These are phyloP conservation scores for Pestalotiopsis sp. DNA, from an alignment of 2,329 filamentous ascomycete genomes.

Conservation along the genomic window DNA sequence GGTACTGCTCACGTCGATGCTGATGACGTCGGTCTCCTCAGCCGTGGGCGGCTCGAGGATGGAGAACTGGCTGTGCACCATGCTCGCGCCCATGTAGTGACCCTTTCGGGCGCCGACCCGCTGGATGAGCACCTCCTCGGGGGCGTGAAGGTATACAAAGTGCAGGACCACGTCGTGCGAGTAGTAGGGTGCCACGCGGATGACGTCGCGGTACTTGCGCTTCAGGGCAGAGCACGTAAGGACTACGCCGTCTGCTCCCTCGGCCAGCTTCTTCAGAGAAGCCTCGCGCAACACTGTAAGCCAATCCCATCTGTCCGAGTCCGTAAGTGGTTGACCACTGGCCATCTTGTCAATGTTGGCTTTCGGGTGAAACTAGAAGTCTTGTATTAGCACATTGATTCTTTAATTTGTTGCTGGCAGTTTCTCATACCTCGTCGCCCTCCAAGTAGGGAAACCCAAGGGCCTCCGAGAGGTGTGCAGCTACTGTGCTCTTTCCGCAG, in stretches of 20 bases:
- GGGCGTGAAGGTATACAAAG: slow-evolving; percentile 88
- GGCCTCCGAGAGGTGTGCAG: slow-evolving; percentile 63
- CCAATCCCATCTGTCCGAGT: slow-evolving; percentile 98
- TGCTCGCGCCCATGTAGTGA: slow-evolving; percentile 94
- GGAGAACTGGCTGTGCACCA: slow-evolving; percentile 92
- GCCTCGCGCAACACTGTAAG: slow-evolving; percentile 77
- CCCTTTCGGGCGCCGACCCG: slow-evolving; percentile 75
- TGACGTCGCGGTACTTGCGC: slow-evolving; percentile 94
- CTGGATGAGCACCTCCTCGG: slow-evolving; percentile 73
- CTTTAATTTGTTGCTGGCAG: not conserved
- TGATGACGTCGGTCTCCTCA: slow-evolving; percentile 74
- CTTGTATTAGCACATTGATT: slow-evolving; percentile 9
- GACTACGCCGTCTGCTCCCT: slow-evolving; percentile 75
- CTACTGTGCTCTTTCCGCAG: slow-evolving; percentile 79
- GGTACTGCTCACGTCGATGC: slow-evolving; percentile 67
- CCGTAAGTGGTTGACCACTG: slow-evolving; percentile 80
- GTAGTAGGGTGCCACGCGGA: slow-evolving; percentile 79
- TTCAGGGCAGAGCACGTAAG: slow-evolving; percentile 96
- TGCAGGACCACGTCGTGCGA: slow-evolving; percentile 76
- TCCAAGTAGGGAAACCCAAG: slow-evolving; percentile 73
- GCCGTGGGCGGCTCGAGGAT: slow-evolving; percentile 79
- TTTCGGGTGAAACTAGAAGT: slow-evolving; percentile 68
- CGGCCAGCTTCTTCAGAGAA: slow-evolving; percentile 57
- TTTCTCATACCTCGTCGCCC: slow-evolving; percentile 70
- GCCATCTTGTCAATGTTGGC: slow-evolving; percentile 92